Evolutionary conservation across 768 basidiomycete species (phyloP), one percentile per base, ranked within the genome.

Genomic region (Russula foetens): DNA sequence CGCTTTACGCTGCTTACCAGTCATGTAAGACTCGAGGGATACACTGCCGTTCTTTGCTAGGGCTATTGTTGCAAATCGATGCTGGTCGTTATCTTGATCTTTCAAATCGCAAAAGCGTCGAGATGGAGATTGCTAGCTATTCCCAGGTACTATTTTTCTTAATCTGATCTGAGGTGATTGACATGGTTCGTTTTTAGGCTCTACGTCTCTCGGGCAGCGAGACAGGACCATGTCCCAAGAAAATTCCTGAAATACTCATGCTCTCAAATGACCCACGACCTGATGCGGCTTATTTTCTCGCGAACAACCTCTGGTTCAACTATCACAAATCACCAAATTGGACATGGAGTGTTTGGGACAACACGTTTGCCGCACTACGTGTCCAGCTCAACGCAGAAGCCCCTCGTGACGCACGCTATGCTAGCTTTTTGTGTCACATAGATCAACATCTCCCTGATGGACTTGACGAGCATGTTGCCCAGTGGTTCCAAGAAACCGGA

Each of bases 321-420:
- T 91, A 91, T 66, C 83, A 86, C 45, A 82, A 81, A 17, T 81
- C 88, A 0, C 67, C 72, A n/a, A 81, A 89, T 66, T 91, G 90
- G 88, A 88, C 81, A 2, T 86, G 83, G 83, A 86, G 85, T 66
- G 86, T 87, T 21, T 92, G 90, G 90, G 88, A 91, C 69, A 91
- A 88, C 66, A 83, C 85, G 1, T 77, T 92, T 46, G 82, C 86
- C 7, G 85, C 84, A 53, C 75, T 92, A 46, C 86, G 84, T 45
- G 85, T 87, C 69, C 77, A 88, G 46, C 59, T 69, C 7, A 69
- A 71, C 54, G 76, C 72, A 26, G 80, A 81, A 24, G 75, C 77
- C 52, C 72, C 74, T 38, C 82, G 81, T 62, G 84, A 85, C 4
- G 66, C 86, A 31, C 79, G 83, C 52, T 92, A 90, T 67, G 86